Evolutionary conservation across 345 rosid genomes (phyloP).

Genomic region (Populus davidiana): DNA sequence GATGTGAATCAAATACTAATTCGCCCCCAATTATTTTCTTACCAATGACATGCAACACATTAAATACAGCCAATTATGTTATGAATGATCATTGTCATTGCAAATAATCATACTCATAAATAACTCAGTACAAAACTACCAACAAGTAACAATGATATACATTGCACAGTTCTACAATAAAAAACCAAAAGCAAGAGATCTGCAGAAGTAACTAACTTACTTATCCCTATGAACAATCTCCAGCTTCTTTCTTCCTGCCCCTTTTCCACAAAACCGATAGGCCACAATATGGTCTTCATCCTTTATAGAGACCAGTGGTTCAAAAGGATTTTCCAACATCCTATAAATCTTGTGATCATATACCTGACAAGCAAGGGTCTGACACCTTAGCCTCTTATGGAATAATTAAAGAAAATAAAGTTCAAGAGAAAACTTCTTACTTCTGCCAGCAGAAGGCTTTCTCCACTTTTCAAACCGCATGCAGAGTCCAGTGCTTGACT

Average conservation of each 20-base stretch:
- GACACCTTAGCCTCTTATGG: slow-evolving; percentile 21
- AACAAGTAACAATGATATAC: background rate
- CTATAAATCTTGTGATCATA: slow-evolving; percentile 57
- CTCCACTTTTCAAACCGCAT: slow-evolving; percentile 75
- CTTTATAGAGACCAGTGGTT: slow-evolving; percentile 49
- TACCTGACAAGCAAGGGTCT: slow-evolving; percentile 42
- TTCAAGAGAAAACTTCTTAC: slow-evolving; percentile 31
- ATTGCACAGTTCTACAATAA: background rate
- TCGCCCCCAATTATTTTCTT: background rate
- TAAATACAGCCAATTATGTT: background rate
- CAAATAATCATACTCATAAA: background rate
- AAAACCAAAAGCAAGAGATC: slow-evolving; percentile 1
- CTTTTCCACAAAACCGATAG: slow-evolving; percentile 59
- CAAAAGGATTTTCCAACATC: slow-evolving; percentile 51
- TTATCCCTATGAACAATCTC: slow-evolving; percentile 59
- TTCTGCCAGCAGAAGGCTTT: slow-evolving; percentile 80
- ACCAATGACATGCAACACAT: background rate
- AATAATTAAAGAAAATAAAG: background rate
- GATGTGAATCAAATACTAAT: background rate
- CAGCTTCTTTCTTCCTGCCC: slow-evolving; percentile 56
- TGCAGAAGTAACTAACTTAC: slow-evolving; percentile 46
- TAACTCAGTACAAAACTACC: background rate
- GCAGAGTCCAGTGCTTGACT: slow-evolving; percentile 58
- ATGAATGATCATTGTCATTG: background rate
- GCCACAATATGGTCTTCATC: slow-evolving; percentile 85